Conservation (phyloP, 352 stramenopile genomes). For the Phytophthora kernoviae region DNA sequence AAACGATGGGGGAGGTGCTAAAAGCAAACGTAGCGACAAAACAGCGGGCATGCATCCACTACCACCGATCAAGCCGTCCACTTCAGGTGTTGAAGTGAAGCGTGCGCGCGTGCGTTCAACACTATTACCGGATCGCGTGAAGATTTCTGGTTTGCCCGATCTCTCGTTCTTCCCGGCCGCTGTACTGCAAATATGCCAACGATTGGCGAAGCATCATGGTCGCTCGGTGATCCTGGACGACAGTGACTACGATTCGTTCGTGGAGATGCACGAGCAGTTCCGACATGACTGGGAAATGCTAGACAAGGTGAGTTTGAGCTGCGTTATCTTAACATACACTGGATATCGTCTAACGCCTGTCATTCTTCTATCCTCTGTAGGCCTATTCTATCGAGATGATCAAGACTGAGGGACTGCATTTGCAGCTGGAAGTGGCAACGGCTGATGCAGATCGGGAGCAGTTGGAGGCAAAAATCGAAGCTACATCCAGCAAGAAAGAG, state of each 20-base stretch:
- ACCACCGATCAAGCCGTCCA: constrained; percentile 25
- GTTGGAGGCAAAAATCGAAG: constrained; percentile 29
- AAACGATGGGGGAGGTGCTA: background rate
- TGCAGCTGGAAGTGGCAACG: constrained; percentile 37
- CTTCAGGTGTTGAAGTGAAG: constrained; percentile 39
- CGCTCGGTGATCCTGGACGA: constrained; percentile 67
- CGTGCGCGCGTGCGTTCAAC: constrained; percentile 44
- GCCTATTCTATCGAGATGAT: constrained; percentile 58
- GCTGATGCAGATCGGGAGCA: constrained; percentile 12
- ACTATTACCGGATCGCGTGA: constrained; percentile 40
- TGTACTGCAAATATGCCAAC: constrained; percentile 63
- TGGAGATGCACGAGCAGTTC: constrained; percentile 54
- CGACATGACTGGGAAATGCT: constrained; percentile 65
- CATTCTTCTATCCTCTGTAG: constrained; percentile 20
- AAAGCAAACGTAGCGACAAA: constrained; percentile 3
- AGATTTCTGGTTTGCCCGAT: constrained; percentile 43
- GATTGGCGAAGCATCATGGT: constrained; percentile 46
- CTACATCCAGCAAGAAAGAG: constrained; percentile 39
- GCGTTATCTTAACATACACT: background rate
- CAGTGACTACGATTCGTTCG: constrained; percentile 62
- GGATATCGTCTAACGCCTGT: background rate
- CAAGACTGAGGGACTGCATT: constrained; percentile 47
- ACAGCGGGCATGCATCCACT: constrained; percentile 16
- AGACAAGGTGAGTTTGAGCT: constrained; percentile 47
- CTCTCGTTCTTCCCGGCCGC: constrained; percentile 54